These are phyloP conservation scores for Peronospora belbahrii DNA, from an alignment of 352 stramenopile genomes.

Conservation along the genomic window DNA sequence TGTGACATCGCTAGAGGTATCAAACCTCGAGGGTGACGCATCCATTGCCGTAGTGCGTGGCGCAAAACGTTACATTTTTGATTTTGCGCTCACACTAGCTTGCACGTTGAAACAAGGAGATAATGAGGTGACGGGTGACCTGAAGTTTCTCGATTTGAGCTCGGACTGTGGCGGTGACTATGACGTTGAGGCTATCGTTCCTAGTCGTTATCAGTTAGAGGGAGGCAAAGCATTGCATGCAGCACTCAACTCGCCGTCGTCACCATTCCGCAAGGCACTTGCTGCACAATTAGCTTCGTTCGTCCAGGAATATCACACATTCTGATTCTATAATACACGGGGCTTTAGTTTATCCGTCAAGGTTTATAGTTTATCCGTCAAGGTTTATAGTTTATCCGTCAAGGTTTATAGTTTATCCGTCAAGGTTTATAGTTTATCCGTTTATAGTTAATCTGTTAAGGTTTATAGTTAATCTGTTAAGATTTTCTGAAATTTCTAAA, in stretches of 20 bases:
- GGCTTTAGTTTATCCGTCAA: no score
- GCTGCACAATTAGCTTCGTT: conserved; percentile 44
- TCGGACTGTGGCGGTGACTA: conserved; percentile 65
- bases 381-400: no score
- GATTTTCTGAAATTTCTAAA: no score
- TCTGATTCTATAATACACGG: conserved; percentile 26
- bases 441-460: no score
- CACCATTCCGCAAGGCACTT: conserved; percentile 58
- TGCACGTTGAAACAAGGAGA: conserved; percentile 30
- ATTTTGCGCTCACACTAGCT: conserved; percentile 62
- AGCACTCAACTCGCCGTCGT: conserved; percentile 37
- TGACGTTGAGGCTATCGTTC: conserved; percentile 62
- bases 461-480: no score
- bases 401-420: no score
- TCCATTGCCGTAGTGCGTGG: conserved; percentile 89
- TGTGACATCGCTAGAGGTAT: conserved; percentile 57
- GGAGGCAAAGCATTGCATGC: conserved; percentile 63
- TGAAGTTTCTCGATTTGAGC: conserved; percentile 80
- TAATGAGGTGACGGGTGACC: conserved; percentile 30
- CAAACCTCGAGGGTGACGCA: conserved; percentile 87
- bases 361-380: no score
- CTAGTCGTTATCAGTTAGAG: conserved; percentile 61
- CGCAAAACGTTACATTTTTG: conserved; percentile 91
- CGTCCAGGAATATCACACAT: conserved; percentile 66
- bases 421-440: no score